A percentile compares a stretch with the other conserved stretches of the same genome.
Conservation (phyloP, 305 asterid genomes). For the Vinca major region DNA sequence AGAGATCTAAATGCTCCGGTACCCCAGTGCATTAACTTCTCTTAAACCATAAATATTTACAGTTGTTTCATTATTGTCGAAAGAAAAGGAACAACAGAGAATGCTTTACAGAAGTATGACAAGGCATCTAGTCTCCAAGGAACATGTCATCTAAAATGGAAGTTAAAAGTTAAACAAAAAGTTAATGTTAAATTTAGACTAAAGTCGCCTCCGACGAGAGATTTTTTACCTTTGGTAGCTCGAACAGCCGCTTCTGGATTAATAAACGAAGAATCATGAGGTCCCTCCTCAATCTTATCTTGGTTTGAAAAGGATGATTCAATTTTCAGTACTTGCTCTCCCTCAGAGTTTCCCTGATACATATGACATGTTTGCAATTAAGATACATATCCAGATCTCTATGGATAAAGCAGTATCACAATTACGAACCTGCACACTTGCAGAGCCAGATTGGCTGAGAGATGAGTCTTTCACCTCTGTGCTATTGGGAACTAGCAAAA, state of each 20-base stretch:
- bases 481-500: conserved; percentile 33
- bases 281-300: conserved; percentile 47
- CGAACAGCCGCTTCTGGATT: conserved; percentile 36
- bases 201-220: not conserved
- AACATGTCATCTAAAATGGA: not conserved
- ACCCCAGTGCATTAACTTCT: not conserved
- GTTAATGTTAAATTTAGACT: not conserved
- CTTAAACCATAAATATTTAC: not conserved
- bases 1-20: not conserved
- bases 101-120: not conserved
- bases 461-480: conserved; percentile 34
- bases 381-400: not conserved
- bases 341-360: conserved; percentile 46
- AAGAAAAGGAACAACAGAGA: not conserved
- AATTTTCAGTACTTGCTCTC: conserved; percentile 31
- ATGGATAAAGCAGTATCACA: conserved; percentile 5
- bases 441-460: conserved; percentile 29
- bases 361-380: conserved; percentile 3
- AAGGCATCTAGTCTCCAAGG: not conserved
- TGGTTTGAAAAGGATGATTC: conserved; percentile 37
- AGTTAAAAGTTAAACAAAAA: not conserved
- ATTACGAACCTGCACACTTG: conserved; percentile 43
- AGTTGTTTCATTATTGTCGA: not conserved
- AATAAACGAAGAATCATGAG: conserved; percentile 31
- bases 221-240: conserved; percentile 42